Percentiles rank a stretch among this genome's conserved stretches.
These are phyloP conservation scores for Tricholoma terreum DNA, from an alignment of 768 basidiomycete genomes.

Conservation along the genomic window DNA sequence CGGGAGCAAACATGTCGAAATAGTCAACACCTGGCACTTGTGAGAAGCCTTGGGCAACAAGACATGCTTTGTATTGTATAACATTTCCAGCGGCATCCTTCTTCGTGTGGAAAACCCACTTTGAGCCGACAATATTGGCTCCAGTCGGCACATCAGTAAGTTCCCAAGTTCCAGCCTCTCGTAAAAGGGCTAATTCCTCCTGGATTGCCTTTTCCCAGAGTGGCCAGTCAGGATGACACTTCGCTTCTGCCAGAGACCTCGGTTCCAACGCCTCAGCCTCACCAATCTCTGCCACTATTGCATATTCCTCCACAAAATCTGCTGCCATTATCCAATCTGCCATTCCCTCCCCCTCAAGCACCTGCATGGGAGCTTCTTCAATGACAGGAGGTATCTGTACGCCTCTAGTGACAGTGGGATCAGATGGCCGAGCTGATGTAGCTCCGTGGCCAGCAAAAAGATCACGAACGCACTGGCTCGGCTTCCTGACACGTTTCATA, in stretches of 20 bases:
- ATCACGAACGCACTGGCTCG: background rate
- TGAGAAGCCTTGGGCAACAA: too few species aligned
- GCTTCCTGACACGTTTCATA: background rate
- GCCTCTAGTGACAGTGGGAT: background rate
- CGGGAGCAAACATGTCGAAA: too few species aligned
- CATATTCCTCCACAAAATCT: too few species aligned
- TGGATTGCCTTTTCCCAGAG: background rate
- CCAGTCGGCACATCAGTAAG: constrained; percentile 17
- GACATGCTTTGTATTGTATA: too few species aligned
- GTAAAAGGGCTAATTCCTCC: too few species aligned
- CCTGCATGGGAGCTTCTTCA: background rate
- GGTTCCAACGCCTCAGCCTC: too few species aligned
- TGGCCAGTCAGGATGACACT: too few species aligned
- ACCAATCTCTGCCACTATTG: too few species aligned
- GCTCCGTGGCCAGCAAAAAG: background rate
- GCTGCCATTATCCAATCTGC: background rate
- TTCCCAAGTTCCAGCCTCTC: too few species aligned
- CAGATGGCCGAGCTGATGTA: background rate
- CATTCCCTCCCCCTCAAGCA: background rate
- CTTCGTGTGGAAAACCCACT: constrained; percentile 33
- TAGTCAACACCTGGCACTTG: too few species aligned
- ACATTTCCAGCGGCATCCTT: too few species aligned
- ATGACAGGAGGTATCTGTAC: background rate
- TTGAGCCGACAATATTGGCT: constrained; percentile 18
- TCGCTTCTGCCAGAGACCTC: too few species aligned